Base-by-base conservation (phyloP, 2,329 filamentous ascomycete species). In the Penicillium sp. region DNA sequence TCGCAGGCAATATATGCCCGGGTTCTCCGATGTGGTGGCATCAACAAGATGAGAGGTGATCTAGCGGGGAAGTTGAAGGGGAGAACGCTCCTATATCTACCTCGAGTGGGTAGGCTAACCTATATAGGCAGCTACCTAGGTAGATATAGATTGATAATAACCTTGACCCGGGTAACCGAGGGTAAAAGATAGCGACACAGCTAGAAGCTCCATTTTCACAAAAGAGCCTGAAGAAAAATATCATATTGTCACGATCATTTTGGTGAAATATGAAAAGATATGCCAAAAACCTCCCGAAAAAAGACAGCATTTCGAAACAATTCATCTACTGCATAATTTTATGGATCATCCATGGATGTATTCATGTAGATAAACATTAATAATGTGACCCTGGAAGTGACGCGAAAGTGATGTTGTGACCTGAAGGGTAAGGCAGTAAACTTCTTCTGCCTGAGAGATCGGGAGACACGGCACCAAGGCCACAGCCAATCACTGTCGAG, bases 401-500 rank as follows among this genome's bases (percentile, higher is more conserved):
- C 1, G 4, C 13, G 13, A 6, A n/a, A 35, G 13, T 36, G 5
- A 33, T 3, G 1, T 4, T 21, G 7, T 21, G 2, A 27, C 39
- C 50, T n/a, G 12, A 35, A 8, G 1, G 1, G 0, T 6, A 17
- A 33, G 39, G 50, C 50, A n/a, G 1, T 0, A 13, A 13, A 2
- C 23, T 2, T 1, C 0, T 35, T 0, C 1, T 33, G 52, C 52
- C 52, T 54, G 19, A 33, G 2, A 25, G 8, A 38, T 33, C 6
- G 13, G 52, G 52, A 7, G 19, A 21, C 13, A 53, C n/a, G 48
- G 49, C 38, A 60, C 13, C 47, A 58, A 63, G 53, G 21, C 10
- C 29, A 41, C 21, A 38, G 21, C 42, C 63, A 65, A 64, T 59
- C 54, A 45, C 23, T n/a, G n/a, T 39, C 52, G 35, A 44, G 39